These are phyloP conservation scores for Echinosophora koreensis DNA, from an alignment of 306 rosid genomes.

Conservation along the genomic window DNA sequence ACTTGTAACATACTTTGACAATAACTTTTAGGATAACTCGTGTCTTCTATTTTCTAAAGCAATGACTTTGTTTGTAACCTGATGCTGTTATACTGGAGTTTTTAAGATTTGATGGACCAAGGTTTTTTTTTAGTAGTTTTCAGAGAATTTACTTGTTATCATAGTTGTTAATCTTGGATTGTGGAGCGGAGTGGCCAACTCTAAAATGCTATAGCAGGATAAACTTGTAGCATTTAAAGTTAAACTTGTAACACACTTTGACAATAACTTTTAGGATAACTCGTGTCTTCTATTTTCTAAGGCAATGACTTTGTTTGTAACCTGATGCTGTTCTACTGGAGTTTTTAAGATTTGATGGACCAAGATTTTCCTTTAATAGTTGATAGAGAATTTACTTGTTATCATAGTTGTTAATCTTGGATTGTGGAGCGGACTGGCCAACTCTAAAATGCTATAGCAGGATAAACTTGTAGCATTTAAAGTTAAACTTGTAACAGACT, in stretches of 20 bases:
- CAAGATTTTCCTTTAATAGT: slow-evolving; percentile 7
- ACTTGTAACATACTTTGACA: not conserved
- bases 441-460: too few relatives aligned
- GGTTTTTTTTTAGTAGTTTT: slow-evolving; percentile 2
- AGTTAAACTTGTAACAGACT: not conserved
- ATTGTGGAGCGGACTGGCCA: too few relatives aligned
- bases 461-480: not conserved
- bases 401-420: too few relatives aligned
- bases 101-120: not conserved
- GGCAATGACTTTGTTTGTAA: slow-evolving; percentile 17
- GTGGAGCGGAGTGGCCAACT: too few relatives aligned
- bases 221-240: not conserved
- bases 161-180: too few relatives aligned
- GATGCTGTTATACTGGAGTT: not conserved
- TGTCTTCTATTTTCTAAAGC: not conserved
- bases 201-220: too few relatives aligned
- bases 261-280: slow-evolving; percentile 6
- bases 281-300: not conserved
- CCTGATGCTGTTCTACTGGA: slow-evolving; percentile 8
- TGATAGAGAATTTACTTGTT: not conserved
- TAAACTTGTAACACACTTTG: not conserved
- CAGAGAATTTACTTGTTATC: not conserved
- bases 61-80: slow-evolving; percentile 17
- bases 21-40: slow-evolving; percentile 7
- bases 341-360: not conserved